phyloP scores from a whole-genome alignment of 768 basidiomycete species.

The Sutorius australiensis region DNA sequence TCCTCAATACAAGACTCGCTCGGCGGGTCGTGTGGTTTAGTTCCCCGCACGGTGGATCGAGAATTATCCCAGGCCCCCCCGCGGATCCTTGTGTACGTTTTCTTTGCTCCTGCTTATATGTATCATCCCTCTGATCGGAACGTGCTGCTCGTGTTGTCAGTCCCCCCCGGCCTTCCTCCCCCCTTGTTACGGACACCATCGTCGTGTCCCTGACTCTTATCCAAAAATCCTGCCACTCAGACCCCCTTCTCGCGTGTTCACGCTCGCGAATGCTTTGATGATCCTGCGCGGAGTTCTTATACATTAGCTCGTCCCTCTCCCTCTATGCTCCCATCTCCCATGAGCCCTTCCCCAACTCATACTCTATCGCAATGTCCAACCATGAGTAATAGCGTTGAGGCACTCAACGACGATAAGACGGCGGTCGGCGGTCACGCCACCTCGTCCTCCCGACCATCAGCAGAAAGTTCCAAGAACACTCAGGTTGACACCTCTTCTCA shows the following conservation, averaged over 20 bases:
- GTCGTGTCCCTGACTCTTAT: conserved; percentile 3
- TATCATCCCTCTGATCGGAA: conserved; percentile 18
- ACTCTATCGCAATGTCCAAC: conserved; percentile 32
- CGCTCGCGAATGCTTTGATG: conserved; percentile 14
- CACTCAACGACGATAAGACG: conserved; percentile 24
- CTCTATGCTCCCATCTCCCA: conserved; percentile 15
- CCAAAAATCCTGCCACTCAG: conserved; percentile 1
- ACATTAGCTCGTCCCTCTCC: conserved; percentile 1
- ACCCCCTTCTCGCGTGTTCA: conserved; percentile 14
- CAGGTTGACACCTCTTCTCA: background rate
- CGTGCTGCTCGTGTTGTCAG: conserved; percentile 3
- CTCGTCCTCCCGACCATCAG: background rate
- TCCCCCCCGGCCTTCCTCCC: conserved; percentile 9
- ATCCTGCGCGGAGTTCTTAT: conserved; percentile 15
- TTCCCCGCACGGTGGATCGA: conserved; percentile 30
- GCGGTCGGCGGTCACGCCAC: background rate
- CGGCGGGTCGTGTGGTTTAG: conserved; percentile 14
- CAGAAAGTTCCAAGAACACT: background rate
- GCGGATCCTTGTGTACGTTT: conserved; percentile 28
- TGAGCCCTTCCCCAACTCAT: conserved; percentile 27
- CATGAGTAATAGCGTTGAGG: conserved; percentile 27
- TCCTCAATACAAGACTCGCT: conserved; percentile 1
- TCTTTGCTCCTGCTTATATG: conserved; percentile 23
- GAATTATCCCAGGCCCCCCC: conserved; percentile 28
- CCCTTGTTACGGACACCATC: conserved; percentile 7